Base-by-base conservation (phyloP, 176 grass and related monocot species). In the Avena insularis region DNA sequence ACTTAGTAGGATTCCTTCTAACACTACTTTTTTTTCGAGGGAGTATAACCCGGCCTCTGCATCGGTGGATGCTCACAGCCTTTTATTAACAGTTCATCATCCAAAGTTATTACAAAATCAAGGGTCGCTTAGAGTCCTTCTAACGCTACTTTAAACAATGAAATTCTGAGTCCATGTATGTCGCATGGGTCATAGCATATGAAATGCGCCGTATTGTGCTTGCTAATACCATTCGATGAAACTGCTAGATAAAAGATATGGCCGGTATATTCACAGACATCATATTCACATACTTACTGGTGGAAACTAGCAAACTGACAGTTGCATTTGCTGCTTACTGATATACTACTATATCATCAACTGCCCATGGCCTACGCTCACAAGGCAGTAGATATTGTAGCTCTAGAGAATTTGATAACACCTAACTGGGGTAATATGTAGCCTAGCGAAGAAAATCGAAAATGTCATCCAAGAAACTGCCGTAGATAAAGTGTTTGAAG, bases 401-500 rank as follows among this genome's bases (percentile, higher is more conserved):
- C 14, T 61, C 19, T 11, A 60, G 1, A 6, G 3, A 63, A 8
- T 50, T 13, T 23, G 33, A 8, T 49, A 20, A 57, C 16, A 13
- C 6, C 6, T 25, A 12, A 10, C 21, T 38, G 58, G 77, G n/a
- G 53, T 46, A 82, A 81, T 33, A 59, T 72, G 2, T 29, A 83
- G 7, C 0, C 13, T 27, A 40, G 19, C 33, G 16, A 48, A 57
- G 31, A 6, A 46, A 56, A 74, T 38, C 9, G 7, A 19, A 75
- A 16, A 23, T 8, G 79, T 7, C 2, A 45, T 49, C 25, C 20
- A 71, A 75, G 74, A 80, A 31, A 59, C 11, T 67, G 20, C 12
- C 65, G 87, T 58, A 35, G 2, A 15, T 4, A 1, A 71, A 14
- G 0, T 92, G 88, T 27, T 93, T 53, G 89, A 57, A 74, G 68